These are phyloP conservation scores for Helminthosporium solani DNA, from an alignment of 2,329 filamentous ascomycete genomes.

Conservation along the genomic window DNA sequence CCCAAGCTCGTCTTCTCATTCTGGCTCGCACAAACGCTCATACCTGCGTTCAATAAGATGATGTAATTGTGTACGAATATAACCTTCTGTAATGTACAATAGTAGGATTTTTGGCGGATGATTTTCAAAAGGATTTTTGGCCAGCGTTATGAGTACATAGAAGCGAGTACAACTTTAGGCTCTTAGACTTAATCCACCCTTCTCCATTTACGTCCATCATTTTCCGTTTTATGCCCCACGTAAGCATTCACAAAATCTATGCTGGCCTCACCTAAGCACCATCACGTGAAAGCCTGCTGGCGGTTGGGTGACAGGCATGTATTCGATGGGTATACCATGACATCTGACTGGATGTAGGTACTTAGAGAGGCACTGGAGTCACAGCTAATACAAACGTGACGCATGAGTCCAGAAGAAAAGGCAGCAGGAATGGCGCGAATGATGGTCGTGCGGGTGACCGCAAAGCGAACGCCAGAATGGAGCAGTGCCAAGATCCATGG, in stretches of 20 bases:
- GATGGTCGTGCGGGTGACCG: constrained; percentile 14
- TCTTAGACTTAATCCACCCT: constrained; percentile 19
- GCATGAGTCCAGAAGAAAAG: constrained; percentile 11
- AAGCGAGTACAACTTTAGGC: constrained; percentile 7
- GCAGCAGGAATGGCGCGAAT: constrained; percentile 12
- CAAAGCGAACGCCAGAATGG: constrained; percentile 3
- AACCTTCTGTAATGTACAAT: constrained; percentile 28
- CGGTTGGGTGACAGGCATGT: not conserved
- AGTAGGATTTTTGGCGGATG: constrained; percentile 17
- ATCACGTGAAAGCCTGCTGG: not conserved
- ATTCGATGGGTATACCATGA: not conserved
- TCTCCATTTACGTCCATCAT: constrained; percentile 24
- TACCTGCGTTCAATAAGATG: constrained; percentile 81
- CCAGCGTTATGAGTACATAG: constrained; percentile 20
- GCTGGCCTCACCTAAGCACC: not conserved
- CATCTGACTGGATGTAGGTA: constrained; percentile 5
- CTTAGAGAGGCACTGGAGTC: no score
- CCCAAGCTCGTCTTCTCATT: constrained; percentile 99
- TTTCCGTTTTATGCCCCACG: not conserved
- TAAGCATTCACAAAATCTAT: not conserved
- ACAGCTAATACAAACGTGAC: constrained; percentile 9
- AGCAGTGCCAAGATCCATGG: no score
- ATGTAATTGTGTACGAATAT: constrained; percentile 46
- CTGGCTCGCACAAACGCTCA: constrained; percentile 98
- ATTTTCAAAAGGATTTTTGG: constrained; percentile 13